These are phyloP conservation scores for Alternaria infectoria DNA, from an alignment of 2,329 filamentous ascomycete species.

Conservation along the genomic window DNA sequence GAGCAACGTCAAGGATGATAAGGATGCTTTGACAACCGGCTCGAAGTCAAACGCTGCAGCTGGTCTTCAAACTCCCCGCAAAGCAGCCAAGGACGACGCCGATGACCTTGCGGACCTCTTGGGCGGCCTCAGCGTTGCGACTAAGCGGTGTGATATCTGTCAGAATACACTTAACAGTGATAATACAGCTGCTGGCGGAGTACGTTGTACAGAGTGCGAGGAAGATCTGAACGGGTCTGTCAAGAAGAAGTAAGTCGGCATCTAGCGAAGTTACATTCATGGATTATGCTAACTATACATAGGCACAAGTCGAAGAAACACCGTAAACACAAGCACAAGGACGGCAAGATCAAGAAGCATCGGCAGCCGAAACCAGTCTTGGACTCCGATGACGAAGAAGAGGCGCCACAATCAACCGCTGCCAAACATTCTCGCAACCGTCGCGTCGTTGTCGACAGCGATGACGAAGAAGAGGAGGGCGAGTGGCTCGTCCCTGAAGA, in stretches of 20 bases:
- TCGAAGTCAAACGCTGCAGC: constrained; percentile 50
- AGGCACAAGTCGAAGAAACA: constrained; percentile 50
- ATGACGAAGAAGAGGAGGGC: constrained; percentile 72
- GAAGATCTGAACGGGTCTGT: constrained; percentile 68
- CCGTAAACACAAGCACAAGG: constrained; percentile 50
- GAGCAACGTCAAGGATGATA: constrained; percentile 84
- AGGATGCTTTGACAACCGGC: constrained; percentile 77
- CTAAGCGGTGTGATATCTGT: constrained; percentile 84
- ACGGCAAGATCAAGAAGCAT: constrained; percentile 42
- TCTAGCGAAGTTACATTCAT: too few relatives aligned
- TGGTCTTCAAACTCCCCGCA: constrained; percentile 43
- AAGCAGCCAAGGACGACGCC: constrained; percentile 65
- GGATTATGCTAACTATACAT: too few relatives aligned
- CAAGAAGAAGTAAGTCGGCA: constrained; percentile 51
- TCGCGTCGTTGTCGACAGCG: constrained; percentile 66
- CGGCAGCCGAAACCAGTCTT: constrained; percentile 29
- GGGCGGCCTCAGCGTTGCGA: constrained; percentile 78
- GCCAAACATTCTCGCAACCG: constrained; percentile 37
- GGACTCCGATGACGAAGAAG: constrained; percentile 39
- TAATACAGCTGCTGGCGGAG: constrained; percentile 60
- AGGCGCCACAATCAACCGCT: constrained; percentile 12
- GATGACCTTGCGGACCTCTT: constrained; percentile 87
- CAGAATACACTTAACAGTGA: constrained; percentile 69
- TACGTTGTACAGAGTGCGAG: constrained; percentile 76
- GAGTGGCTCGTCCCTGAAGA: constrained; percentile 80